Base-by-base conservation (phyloP, 345 rosid genomes). In the Hevea brasiliensis region DNA sequence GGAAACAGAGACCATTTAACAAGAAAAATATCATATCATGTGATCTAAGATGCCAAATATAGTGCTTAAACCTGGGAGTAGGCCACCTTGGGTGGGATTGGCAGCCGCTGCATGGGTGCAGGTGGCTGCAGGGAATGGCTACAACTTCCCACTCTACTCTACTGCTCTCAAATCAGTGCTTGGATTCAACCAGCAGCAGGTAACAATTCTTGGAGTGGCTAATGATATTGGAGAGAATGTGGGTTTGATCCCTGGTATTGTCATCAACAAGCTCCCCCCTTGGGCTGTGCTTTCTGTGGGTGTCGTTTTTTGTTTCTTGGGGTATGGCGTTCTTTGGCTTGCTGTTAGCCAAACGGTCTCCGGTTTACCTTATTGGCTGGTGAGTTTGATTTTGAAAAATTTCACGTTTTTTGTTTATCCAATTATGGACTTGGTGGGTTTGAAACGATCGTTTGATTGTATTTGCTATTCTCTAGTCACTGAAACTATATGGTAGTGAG, bases 41-140 rank as follows among this genome's bases (percentile, higher is more conserved):
- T 32, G 2, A 41, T 42, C 26, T 1, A 60, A 74, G 61, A 85
- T 88, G 92, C 76, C 80, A 56, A 88, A 67, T 23, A 76, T 72
- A 24, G 87, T 74, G 48, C 83, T 89, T 5, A 95, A 92, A 81
- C 82, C 84, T 2, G 98, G 98, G 50, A 95, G 91, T 73, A 84
- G 97, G 73, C 98, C 99, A 12, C 99, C 99, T 2, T 95, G 99
- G 99, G 92, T 93, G 59, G 97, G 98, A 0, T 83, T 93, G 26
- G 96, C 94, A 0, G 98, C 99, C 0, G 99, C 99, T 8, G 85
- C 89, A 0, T 93, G 99, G 98, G 90, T 96, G 37, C 82, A 89
- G 78, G 70, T 90, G 54, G 79, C 92, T 0, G 92, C 97, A 0
- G 99, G 94, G 55, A 91, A 75, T 77, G 65, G 72, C 40, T 79